Evolutionary conservation across 495 filamentous ascomycete species (phyloP).

Genomic region (Aspergillus coremiiformis): DNA sequence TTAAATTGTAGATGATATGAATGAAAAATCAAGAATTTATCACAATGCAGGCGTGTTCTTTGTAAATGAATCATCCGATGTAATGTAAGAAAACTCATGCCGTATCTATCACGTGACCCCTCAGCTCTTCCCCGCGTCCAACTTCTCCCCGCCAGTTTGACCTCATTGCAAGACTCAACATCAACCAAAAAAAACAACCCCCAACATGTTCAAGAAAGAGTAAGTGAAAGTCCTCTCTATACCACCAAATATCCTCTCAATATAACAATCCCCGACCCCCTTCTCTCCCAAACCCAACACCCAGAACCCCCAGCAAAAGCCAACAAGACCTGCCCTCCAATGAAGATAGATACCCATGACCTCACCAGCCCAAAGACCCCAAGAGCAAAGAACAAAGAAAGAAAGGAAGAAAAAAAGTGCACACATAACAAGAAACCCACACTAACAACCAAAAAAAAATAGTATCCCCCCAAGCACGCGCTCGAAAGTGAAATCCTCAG

Average conservation of each 20-base stretch:
- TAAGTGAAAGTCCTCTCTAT: constrained; percentile 31
- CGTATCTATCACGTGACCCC: constrained; percentile 4
- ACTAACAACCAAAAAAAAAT: constrained; percentile 4
- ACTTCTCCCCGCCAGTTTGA: background rate
- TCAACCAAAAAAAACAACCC: constrained; percentile 7
- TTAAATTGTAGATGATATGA: background rate
- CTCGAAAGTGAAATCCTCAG: constrained; percentile 96
- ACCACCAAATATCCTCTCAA: background rate
- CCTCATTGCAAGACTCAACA: constrained; percentile 2
- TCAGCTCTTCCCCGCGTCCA: constrained; percentile 16
- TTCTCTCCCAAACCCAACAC: background rate
- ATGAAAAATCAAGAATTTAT: background rate
- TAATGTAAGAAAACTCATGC: too few species aligned
- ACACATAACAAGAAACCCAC: background rate
- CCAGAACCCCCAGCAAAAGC: background rate
- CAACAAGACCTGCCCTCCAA: too few species aligned
- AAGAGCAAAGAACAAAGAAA: background rate
- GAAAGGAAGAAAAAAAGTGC: background rate
- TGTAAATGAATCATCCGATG: too few species aligned
- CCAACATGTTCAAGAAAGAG: constrained; percentile 91
- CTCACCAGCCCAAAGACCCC: background rate
- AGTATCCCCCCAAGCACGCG: constrained; percentile 64
- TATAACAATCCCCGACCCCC: background rate
- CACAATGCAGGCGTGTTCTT: too few species aligned
- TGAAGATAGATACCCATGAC: too few species aligned